Evolutionary conservation across 2,329 filamentous ascomycete species (phyloP).

Genomic region (Zalaria obscura): DNA sequence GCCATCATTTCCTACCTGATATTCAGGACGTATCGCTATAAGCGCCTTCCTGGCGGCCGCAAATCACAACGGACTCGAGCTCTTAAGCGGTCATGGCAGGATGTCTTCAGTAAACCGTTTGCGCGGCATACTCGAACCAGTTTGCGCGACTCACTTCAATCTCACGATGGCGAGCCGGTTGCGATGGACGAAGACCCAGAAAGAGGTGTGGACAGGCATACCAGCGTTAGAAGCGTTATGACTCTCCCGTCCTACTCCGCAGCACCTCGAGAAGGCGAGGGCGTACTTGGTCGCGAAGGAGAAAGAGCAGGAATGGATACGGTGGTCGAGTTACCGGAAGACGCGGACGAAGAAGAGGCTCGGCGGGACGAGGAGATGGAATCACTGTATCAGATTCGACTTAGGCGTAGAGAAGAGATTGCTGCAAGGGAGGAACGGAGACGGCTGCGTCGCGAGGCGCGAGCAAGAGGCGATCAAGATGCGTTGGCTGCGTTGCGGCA

Average conservation of each 20-base stretch:
- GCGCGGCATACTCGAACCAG: conserved; percentile 1
- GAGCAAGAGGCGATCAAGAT: conserved; percentile 52
- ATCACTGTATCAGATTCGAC: conserved; percentile 74
- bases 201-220: conserved; percentile 57
- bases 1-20: conserved; percentile 6
- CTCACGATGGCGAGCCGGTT: conserved; percentile 2
- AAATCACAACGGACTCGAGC: conserved; percentile 1
- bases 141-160: conserved; percentile 2
- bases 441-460: conserved; percentile 54
- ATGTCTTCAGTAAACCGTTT: conserved; percentile 1
- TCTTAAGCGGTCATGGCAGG: conserved; percentile 2
- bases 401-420: conserved; percentile 60
- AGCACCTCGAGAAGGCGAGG: conserved; percentile 60
- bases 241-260: conserved; percentile 76
- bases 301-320: conserved; percentile 85
- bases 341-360: conserved; percentile 61
- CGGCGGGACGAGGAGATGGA: conserved; percentile 87
- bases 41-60: background rate
- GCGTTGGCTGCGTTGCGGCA: conserved; percentile 50
- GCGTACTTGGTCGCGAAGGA: conserved; percentile 74
- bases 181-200: conserved; percentile 2
- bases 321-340: conserved; percentile 74
- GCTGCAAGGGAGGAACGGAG: conserved; percentile 67
- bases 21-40: conserved; percentile 2
- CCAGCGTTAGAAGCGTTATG: conserved; percentile 84